Base-by-base conservation (phyloP, 306 rosid genomes). In the Boehmeria nivea region DNA sequence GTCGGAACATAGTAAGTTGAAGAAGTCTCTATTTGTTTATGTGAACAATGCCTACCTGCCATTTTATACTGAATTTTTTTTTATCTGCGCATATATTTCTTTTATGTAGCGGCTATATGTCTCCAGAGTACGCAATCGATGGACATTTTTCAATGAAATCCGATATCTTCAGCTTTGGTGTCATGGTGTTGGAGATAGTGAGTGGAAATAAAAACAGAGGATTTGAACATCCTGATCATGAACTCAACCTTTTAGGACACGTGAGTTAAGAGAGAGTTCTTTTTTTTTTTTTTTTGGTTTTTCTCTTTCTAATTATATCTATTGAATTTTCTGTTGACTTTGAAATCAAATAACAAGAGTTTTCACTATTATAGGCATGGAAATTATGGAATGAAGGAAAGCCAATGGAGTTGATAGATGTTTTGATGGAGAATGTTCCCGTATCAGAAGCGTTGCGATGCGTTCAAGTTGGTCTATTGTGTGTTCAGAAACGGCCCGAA, bases 121-220 rank as follows among this genome's bases (percentile, higher is more conserved):
- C 89, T 19, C 86, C 89, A 13, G 89, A 83, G 45, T 79, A 73
- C 59, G 89, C 89, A 10, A 83, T 79, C 64, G 77, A 77, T 0
- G 91, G 91, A 1, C 59, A 28, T 6, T 83, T 80, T 50, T 83
- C 91, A 0, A 63, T 77, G 33, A 83, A 80, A 61, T 83, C 91
- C 12, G 89, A 83, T 65, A 81, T 68, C 39, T 83, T 76, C 39
- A 83, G 86, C 38, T 83, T 83, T 53, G 83, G 89, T 6, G 89
- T 83, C n/a, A 25, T 80, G 25, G 78, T 75, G 13, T 22, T 80
- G 43, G 91, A 83, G 53, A 69, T 80, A 17, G 65, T 83, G 26
- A 72, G 70, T 57, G 86, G 90, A 18, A 80, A 54, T 58, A 80
- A 69, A 54, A 83, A 83, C 23, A 60, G 69, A 50, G 84, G 82